Evolutionary conservation across 495 filamentous ascomycete species (phyloP).

Genomic region (Xylaria flabelliformis): DNA sequence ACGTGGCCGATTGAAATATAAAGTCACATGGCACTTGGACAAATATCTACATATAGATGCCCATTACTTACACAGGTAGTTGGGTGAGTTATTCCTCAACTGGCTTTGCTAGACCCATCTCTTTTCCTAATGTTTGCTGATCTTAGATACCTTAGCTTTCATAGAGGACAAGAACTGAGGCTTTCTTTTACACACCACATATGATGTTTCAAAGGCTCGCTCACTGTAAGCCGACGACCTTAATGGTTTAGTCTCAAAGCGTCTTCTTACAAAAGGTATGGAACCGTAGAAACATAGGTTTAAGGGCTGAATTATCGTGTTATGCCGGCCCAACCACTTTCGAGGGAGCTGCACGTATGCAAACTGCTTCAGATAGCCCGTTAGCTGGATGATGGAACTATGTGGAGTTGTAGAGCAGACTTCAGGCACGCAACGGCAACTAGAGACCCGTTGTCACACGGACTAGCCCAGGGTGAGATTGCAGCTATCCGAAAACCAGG

Average conservation of each 20-base stretch:
- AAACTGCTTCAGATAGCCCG: background rate
- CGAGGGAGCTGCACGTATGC: background rate
- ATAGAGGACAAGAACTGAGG: background rate
- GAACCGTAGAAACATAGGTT: background rate
- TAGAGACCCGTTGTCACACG: background rate
- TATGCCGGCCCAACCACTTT: background rate
- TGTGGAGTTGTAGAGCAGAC: background rate
- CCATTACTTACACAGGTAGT: background rate
- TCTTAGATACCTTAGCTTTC: background rate
- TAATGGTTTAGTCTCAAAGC: background rate
- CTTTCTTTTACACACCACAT: background rate
- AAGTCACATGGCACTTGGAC: background rate
- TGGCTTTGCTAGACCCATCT: background rate
- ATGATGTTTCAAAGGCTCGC: background rate
- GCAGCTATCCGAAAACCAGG: too few species aligned
- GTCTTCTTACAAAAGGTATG: background rate
- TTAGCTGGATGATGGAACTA: background rate
- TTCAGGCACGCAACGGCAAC: background rate
- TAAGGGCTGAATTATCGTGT: background rate
- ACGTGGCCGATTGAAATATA: background rate
- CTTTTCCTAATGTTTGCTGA: background rate
- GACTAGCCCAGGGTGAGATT: too few species aligned
- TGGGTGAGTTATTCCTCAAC: background rate
- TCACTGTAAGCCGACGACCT: background rate
- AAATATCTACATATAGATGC: background rate